Conservation (phyloP, 1,139 yeast genomes). For the Casaregolazyma suthepensis region DNA sequence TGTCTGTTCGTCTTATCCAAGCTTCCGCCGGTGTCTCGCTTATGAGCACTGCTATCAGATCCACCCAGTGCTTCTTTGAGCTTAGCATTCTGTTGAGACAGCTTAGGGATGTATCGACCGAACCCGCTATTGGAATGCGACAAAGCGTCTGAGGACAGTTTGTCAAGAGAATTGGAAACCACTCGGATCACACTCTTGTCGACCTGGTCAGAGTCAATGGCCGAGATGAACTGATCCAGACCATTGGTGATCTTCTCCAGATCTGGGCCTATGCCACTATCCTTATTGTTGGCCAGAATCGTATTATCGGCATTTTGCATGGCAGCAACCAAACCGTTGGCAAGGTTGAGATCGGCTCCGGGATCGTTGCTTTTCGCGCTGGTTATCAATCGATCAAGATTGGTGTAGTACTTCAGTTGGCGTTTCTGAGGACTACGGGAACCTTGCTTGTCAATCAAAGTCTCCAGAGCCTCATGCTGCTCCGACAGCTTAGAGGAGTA, state of each 20-base stretch:
- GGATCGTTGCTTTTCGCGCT: neutral
- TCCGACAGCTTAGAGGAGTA: neutral
- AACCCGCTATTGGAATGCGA: neutral
- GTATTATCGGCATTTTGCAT: neutral
- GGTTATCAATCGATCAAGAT: neutral
- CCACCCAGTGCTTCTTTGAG: neutral
- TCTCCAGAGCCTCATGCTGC: constrained; percentile 13
- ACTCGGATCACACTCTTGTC: neutral
- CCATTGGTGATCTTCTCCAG: neutral
- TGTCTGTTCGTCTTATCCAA: neutral
- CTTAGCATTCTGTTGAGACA: neutral
- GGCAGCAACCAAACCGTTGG: neutral
- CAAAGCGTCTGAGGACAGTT: neutral
- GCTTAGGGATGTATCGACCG: neutral
- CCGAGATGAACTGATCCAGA: neutral
- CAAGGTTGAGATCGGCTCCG: neutral
- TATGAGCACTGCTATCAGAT: neutral
- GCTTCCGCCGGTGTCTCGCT: neutral
- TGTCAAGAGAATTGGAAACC: neutral
- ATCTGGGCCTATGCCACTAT: neutral
- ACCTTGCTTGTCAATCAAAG: constrained; percentile 8
- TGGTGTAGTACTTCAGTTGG: constrained; percentile 2
- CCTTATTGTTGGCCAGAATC: neutral
- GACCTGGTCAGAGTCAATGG: neutral
- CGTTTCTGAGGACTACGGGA: neutral